Base-by-base conservation (phyloP, 768 basidiomycete species). In the Collybia mongolica region DNA sequence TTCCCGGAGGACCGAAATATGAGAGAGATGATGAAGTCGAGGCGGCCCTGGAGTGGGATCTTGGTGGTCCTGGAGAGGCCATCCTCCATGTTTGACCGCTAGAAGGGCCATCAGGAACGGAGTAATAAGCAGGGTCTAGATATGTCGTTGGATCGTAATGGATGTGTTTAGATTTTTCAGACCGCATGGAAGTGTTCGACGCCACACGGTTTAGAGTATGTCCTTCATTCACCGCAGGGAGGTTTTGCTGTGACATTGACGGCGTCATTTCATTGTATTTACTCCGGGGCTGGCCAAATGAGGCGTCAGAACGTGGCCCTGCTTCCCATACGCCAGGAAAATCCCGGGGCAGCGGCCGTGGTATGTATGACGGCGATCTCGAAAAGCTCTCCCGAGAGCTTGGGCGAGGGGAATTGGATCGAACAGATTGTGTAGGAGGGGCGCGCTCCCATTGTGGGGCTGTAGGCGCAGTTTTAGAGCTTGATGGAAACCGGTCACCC, bases 121-220 rank as follows among this genome's bases (percentile, higher is more conserved):
- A 26, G 20, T 11, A 68, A 41, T 44, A 65, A 15, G 69, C 69
- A 6, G 69, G 71, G 50, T 72, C 71, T 17, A 64, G 54, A 50
- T 72, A 72, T 14, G 44, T 64, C 3, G 50, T 11, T 1, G 64
- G 65, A 38, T 69, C 59, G 47, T 55, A 72, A 44, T 49, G 60
- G 15, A 53, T 53, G 42, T 65, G 70, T 5, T 32, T 32, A 2
- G 67, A 66, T 6, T 57, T 56, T 19, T 41, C 51, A 14, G 69
- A 67, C 29, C 59, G 63, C 39, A 71, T 39, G 7, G 71, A 71
- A 12, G 60, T 50, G 43, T 60, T 65, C 18, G 70, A 72, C 29
- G 57, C 46, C 6, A 51, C 46, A 14, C 64, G 65, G 17, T 57
- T 56, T 20, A 66, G 49, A 12, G 57, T 12, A 22, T 22, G 35